Evolutionary conservation across 2,329 filamentous ascomycete genomes (phyloP).

Genomic region (Nothopassalora personata): DNA sequence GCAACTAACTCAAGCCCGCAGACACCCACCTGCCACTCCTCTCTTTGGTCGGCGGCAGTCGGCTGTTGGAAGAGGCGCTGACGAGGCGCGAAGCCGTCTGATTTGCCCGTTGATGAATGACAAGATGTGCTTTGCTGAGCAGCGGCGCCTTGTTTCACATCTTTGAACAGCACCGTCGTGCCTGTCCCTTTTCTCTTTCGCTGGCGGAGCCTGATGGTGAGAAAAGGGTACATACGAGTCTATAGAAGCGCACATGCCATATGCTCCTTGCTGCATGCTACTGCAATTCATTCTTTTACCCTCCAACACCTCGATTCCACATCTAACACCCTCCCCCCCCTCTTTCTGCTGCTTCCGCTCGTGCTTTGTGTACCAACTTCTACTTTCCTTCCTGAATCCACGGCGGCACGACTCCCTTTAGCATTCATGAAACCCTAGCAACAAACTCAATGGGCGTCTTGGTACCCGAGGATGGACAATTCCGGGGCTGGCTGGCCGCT

Average conservation of each 20-base stretch:
- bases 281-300: neutral
- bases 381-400: slow-evolving; percentile 2
- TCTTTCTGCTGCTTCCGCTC: slow-evolving; percentile 4
- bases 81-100: slow-evolving; percentile 4
- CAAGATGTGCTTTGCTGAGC: neutral
- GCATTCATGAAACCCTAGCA: slow-evolving; percentile 19
- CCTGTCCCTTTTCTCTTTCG: slow-evolving; percentile 1
- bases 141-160: slow-evolving; percentile 1
- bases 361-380: slow-evolving; percentile 3
- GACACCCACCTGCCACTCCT: neutral
- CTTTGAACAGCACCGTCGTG: neutral
- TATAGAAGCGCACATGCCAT: slow-evolving; percentile 10
- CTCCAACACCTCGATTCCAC: slow-evolving; percentile 7
- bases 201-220: slow-evolving; percentile 9
- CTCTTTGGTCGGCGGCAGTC: neutral
- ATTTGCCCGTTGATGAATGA: slow-evolving; percentile 15
- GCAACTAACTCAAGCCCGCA: neutral
- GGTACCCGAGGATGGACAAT: slow-evolving; percentile 26
- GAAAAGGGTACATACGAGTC: neutral
- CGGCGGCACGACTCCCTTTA: neutral
- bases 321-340: neutral
- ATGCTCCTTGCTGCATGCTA: slow-evolving; percentile 1
- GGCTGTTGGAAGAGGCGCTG: slow-evolving; percentile 1
- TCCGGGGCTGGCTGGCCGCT: slow-evolving; percentile 32
- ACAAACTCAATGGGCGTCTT: slow-evolving; percentile 31